A percentile compares a stretch with the other conserved stretches of the same genome.
These are phyloP conservation scores for Pestalotiopsis sp. DNA, from an alignment of 2,329 filamentous ascomycete species.

Conservation along the genomic window DNA sequence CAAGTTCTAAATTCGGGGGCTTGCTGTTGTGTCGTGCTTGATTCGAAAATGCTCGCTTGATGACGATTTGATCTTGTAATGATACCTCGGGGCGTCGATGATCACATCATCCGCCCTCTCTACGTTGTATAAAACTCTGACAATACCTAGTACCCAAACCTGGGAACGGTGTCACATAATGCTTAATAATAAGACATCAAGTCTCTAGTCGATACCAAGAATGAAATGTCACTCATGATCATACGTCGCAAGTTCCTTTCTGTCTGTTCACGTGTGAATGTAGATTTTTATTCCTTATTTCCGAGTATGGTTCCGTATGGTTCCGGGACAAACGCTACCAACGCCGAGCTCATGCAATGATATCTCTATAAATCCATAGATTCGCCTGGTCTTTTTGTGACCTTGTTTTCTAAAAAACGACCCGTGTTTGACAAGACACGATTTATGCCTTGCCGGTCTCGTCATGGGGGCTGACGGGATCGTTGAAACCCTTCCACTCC, in stretches of 20 bases:
- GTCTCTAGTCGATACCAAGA: neutral
- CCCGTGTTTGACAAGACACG: neutral
- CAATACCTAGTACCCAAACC: neutral
- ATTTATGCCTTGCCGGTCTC: neutral
- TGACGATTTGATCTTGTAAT: neutral
- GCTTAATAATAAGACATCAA: neutral
- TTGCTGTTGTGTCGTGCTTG: neutral
- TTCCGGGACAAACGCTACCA: neutral
- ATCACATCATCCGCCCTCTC: neutral
- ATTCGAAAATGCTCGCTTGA: neutral
- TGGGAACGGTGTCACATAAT: neutral
- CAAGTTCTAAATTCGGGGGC: too few relatives aligned
- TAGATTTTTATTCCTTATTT: neutral
- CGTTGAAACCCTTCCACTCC: constrained; percentile 4
- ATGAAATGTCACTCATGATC: neutral
- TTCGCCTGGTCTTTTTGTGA: neutral
- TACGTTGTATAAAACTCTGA: neutral
- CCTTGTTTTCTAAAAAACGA: neutral
- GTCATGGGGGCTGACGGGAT: neutral
- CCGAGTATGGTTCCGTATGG: neutral
- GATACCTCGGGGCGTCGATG: neutral
- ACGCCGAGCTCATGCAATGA: constrained; percentile 15
- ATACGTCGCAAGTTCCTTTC: too few relatives aligned
- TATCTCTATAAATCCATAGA: neutral
- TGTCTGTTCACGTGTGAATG: neutral